phyloP scores from a whole-genome alignment of 805 yeast species.

The Starmera dryadoides region DNA sequence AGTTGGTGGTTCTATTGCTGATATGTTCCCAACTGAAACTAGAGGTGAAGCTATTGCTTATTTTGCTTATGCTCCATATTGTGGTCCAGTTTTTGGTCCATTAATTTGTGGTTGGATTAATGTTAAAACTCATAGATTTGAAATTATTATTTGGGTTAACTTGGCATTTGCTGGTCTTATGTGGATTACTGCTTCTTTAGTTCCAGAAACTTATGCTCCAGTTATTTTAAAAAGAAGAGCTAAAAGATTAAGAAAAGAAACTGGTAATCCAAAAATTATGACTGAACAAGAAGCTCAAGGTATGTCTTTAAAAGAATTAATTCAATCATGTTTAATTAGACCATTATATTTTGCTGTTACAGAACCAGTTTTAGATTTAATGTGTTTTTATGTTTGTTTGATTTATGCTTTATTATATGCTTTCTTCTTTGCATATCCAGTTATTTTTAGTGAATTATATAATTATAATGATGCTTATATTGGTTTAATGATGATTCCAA shows the following conservation, averaged over 20 bases:
- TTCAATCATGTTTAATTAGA: slow-evolving; percentile 66
- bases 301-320: slow-evolving; percentile 57
- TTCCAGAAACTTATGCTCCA: slow-evolving; percentile 93
- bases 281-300: slow-evolving; percentile 89
- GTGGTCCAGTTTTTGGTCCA: slow-evolving; percentile 90
- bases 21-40: slow-evolving; percentile 72
- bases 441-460: slow-evolving; percentile 70
- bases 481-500: slow-evolving; percentile 87
- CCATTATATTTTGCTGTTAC: slow-evolving; percentile 73
- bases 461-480: slow-evolving; percentile 70
- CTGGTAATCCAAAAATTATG: slow-evolving; percentile 80
- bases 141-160: slow-evolving; percentile 80
- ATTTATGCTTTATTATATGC: slow-evolving; percentile 89
- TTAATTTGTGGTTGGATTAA: slow-evolving; percentile 81
- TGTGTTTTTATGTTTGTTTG: slow-evolving; percentile 81
- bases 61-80: slow-evolving; percentile 87
- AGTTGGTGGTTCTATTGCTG: slow-evolving; percentile 90
- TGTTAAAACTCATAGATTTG: slow-evolving; percentile 60
- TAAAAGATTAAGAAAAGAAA: slow-evolving; percentile 57
- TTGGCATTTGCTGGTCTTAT: slow-evolving; percentile 86
- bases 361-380: slow-evolving; percentile 79
- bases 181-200: slow-evolving; percentile 55
- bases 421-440: slow-evolving; percentile 93
- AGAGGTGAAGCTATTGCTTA: slow-evolving; percentile 88
- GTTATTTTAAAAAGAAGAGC: slow-evolving; percentile 68